Evolutionary conservation across 805 yeast genomes (phyloP), one percentile per base, ranked within the genome.

Genomic region (Cyberlindnera mycetangii): DNA sequence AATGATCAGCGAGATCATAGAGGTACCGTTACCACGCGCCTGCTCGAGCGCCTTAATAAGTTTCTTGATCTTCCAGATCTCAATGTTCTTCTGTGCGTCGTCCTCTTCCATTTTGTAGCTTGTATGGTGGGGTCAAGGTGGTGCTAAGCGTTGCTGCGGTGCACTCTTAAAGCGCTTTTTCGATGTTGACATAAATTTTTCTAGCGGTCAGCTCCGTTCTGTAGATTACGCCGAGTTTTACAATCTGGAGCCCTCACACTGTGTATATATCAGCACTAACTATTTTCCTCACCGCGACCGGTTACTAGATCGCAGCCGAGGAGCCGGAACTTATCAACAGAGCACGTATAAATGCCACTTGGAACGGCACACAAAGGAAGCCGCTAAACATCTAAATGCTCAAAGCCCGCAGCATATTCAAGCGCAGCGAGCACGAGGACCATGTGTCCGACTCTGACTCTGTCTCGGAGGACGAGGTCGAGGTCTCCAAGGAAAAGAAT

Each of bases 11-110:
- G 97, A 89, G 64, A 93, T 93, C 98, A 93, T 93, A 19, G 99
- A 93, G 37, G 99, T 93, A 69, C 99, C 99, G 66, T 92, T 93
- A 68, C 99, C 99, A 68, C 97, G 81, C 42, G 98, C 98, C 59
- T 71, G 72, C 65, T 93, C 93, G 57, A 93, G 77, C 49, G 85
- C 79, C 69, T 86, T 86, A 76, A 90, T 79, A 69, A 89, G 77
- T 72, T 93, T 93, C 76, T 90, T 92, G 76, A 93, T 83, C 81
- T 93, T 93, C 99, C 99, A 93, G 75, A 93, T 90, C 74, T 93
- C 96, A 65, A 93, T 92, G 73, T 90, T 92, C 73, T 87, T 89
- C 66, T 93, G 99, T 42, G 95, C 93, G 55, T 89, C 96, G 53
- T 59, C 64, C 49, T 81, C 74, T 56, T 81, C 45, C 45, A 40